Conservation (phyloP, 2,329 filamentous ascomycete species). For the Diplodia intermedia region DNA sequence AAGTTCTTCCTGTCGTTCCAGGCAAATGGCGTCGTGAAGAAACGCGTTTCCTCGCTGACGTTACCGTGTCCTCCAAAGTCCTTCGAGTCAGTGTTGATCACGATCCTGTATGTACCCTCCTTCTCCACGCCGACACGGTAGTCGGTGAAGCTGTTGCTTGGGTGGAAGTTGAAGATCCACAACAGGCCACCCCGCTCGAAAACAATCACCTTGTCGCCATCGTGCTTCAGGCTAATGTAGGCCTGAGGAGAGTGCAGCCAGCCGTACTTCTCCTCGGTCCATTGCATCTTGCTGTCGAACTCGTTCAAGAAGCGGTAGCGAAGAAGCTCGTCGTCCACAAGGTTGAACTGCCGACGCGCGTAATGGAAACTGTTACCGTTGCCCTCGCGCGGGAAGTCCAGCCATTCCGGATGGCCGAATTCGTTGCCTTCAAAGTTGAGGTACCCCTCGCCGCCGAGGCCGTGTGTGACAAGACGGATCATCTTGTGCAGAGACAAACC, state of each 20-base stretch:
- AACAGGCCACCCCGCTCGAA: slow-evolving; percentile 91
- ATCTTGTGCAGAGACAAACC: slow-evolving; percentile 96
- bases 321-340: slow-evolving; percentile 83
- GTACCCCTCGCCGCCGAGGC: slow-evolving; percentile 91
- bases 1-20: slow-evolving; percentile 94
- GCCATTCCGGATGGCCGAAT: slow-evolving; percentile 98
- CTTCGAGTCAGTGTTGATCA: slow-evolving; percentile 80
- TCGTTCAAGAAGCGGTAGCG: slow-evolving; percentile 92
- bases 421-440: slow-evolving; percentile 99
- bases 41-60: slow-evolving; percentile 79
- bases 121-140: slow-evolving; percentile 89
- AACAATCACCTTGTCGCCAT: slow-evolving; percentile 90
- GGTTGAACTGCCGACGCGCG: slow-evolving; percentile 89
- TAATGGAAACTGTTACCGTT: slow-evolving; percentile 96
- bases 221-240: slow-evolving; percentile 92
- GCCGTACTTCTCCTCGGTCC: slow-evolving; percentile 83
- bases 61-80: slow-evolving; percentile 81
- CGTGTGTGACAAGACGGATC: slow-evolving; percentile 92
- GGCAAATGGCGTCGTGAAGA: slow-evolving; percentile 87
- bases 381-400: slow-evolving; percentile 94
- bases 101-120: slow-evolving; percentile 83
- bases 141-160: slow-evolving; percentile 82
- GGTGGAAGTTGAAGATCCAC: slow-evolving; percentile 97
- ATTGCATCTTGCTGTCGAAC: slow-evolving; percentile 92
- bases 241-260: slow-evolving; percentile 89